Evolutionary conservation across 345 rosid genomes (phyloP), one percentile per base, ranked within the genome.

Genomic region (Rubroshorea leprosula): DNA sequence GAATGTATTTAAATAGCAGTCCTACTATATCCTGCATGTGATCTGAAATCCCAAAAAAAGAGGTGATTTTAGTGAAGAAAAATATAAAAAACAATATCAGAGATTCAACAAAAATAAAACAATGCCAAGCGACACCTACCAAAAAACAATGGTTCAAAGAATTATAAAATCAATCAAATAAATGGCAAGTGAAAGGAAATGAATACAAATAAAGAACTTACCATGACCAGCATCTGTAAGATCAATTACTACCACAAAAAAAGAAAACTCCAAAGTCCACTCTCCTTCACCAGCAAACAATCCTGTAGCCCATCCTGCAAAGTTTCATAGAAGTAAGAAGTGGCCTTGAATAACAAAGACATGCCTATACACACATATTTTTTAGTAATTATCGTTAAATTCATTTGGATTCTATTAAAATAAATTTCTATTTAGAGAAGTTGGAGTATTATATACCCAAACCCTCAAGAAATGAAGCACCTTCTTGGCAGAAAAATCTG

Each of bases 171-270:
- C 15, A 2, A 10, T 38, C 23, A 20, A 46, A 26, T 51, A 55
- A 29, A 29, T 3, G 9, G 9, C 4, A 29, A 29, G 9, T 4
- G 9, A 29, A 35, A 1, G 11, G 7, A 35, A 55, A 53, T 18
- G 72, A 54, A 26, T 20, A 49, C 5, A 51, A 62, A 63, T n/a
- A n/a, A n/a, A n/a, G n/a, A 59, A 73, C 86, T 64, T 63, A 92
- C 98, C 95, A 55, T 92, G 96, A 45, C 98, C 96, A 63, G 90
- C 83, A 72, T 92, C 86, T 23, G 96, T 89, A 64, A 92, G 93
- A 67, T 83, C 72, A 64, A 89, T 71, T 31, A 4, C 41, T 63
- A 89, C 95, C 39, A 58, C 65, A 62, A 92, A 88, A 62, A 92
- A 92, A 61, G 96, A 83, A 70, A 70, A 88, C 18, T 86, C 93